Evolutionary conservation across 2,329 filamentous ascomycete genomes (phyloP).

Genomic region (Colletotrichum camelliae): DNA sequence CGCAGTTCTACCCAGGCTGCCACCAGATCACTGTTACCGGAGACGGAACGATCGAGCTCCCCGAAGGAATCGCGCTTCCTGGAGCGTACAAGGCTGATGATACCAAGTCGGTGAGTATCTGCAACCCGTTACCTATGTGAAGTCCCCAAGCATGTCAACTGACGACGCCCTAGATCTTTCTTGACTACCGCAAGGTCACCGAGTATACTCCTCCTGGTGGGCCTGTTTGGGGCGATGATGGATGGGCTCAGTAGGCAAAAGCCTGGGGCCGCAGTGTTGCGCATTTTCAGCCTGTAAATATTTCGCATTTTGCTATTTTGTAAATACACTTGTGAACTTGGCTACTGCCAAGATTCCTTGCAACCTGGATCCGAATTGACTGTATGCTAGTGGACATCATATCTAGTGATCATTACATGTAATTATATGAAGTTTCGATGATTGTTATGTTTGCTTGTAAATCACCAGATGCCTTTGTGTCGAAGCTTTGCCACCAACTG

Average conservation of each 20-base stretch:
- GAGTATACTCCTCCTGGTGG: conserved; percentile 29
- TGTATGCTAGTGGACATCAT: not conserved
- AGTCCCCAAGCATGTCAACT: not conserved
- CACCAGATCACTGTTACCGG: conserved; percentile 61
- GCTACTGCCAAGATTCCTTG: not conserved
- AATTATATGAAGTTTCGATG: not conserved
- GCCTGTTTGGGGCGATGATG: conserved; percentile 23
- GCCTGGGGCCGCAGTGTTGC: not conserved
- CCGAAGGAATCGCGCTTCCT: conserved; percentile 27
- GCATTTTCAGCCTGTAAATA: not conserved
- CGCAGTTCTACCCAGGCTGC: conserved; percentile 63
- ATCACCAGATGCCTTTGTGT: not conserved
- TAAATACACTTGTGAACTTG: not conserved
- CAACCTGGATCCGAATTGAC: not conserved
- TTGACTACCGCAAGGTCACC: conserved; percentile 30
- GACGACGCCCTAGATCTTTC: conserved; percentile 24
- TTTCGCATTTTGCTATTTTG: not conserved
- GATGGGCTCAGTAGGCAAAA: conserved; percentile 13
- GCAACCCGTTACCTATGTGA: accelerated
- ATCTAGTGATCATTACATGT: not conserved
- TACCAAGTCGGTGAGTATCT: conserved; percentile 19
- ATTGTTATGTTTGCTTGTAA: too few species aligned
- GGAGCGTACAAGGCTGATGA: conserved; percentile 27
- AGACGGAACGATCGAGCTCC: conserved; percentile 42
- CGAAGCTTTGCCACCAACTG: too few species aligned